These are phyloP conservation scores for Balamuthia mandrillaris DNA, from an alignment of 208 protist genomes.

Conservation along the genomic window DNA sequence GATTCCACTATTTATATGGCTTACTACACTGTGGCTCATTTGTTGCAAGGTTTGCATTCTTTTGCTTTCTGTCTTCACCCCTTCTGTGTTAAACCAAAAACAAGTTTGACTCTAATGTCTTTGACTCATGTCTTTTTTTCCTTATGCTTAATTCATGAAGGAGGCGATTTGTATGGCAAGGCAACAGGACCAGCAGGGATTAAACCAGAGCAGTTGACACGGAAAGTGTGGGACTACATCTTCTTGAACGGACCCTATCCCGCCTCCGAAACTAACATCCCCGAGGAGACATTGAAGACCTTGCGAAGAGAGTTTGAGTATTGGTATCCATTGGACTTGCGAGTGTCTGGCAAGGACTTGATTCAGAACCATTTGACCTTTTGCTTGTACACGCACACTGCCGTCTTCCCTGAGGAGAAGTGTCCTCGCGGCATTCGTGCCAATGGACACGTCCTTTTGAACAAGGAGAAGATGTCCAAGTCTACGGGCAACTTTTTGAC, in stretches of 20 bases:
- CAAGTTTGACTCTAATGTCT: slow-evolving; percentile 28
- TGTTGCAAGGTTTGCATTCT: slow-evolving; percentile 82
- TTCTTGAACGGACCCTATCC: slow-evolving; percentile 79
- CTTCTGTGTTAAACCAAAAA: slow-evolving; percentile 56
- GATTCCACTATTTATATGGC: slow-evolving; percentile 99
- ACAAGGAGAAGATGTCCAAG: slow-evolving; percentile 99
- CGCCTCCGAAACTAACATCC: slow-evolving; percentile 64
- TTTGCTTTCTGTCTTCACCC: neutral
- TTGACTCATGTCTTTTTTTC: neutral
- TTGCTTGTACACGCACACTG: slow-evolving; percentile 99
- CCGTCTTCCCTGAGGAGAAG: slow-evolving; percentile 86
- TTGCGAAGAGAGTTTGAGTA: slow-evolving; percentile 95
- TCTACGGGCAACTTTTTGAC: slow-evolving; percentile 99
- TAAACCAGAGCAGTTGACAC: slow-evolving; percentile 87
- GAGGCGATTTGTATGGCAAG: slow-evolving; percentile 56
- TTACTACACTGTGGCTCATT: slow-evolving; percentile 98
- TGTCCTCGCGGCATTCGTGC: slow-evolving; percentile 91
- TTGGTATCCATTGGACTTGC: slow-evolving; percentile 96
- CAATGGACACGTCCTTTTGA: slow-evolving; percentile 98
- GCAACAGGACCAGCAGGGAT: slow-evolving; percentile 79
- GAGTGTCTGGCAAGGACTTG: slow-evolving; percentile 98
- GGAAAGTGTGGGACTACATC: slow-evolving; percentile 90
- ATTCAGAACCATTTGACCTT: slow-evolving; percentile 99
- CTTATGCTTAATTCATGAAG: neutral
- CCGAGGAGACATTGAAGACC: slow-evolving; percentile 65